These are phyloP conservation scores for Aureobasidium zeae DNA, from an alignment of 2,329 filamentous ascomycete genomes.

Conservation along the genomic window DNA sequence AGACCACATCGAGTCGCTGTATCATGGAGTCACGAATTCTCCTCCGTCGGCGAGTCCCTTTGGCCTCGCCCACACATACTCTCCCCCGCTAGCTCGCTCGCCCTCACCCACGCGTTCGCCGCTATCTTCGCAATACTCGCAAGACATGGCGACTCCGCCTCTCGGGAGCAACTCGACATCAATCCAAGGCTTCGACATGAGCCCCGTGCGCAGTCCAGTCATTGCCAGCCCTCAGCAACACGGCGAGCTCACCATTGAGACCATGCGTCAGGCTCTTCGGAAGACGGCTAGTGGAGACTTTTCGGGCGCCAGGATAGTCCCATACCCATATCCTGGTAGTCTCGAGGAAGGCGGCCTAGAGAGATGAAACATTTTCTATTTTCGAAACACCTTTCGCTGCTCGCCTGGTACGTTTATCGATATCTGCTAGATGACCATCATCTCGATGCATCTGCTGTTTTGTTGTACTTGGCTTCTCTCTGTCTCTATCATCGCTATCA, in stretches of 20 bases:
- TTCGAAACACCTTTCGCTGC: too few species aligned
- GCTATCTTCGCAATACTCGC: constrained; percentile 48
- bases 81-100: constrained; percentile 43
- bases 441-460: too few species aligned
- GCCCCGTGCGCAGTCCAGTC: constrained; percentile 53
- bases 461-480: too few species aligned
- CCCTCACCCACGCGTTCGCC: constrained; percentile 74
- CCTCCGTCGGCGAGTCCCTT: constrained; percentile 55
- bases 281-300: constrained; percentile 80
- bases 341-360: constrained; percentile 30
- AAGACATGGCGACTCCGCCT: constrained; percentile 57
- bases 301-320: constrained; percentile 32
- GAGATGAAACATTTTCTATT: too few species aligned
- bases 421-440: constrained; percentile 3
- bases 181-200: constrained; percentile 61
- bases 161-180: constrained; percentile 62
- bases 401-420: too few species aligned
- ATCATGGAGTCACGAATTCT: constrained; percentile 54
- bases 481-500: too few species aligned
- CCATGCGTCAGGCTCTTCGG: constrained; percentile 80
- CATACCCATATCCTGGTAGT: constrained; percentile 30
- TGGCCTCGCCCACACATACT: constrained; percentile 19
- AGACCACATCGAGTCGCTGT: constrained; percentile 51
- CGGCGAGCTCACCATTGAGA: constrained; percentile 79
- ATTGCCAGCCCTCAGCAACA: constrained; percentile 46